These are phyloP conservation scores for Umbelopsis ramanniana DNA, from an alignment of 192 early-diverging fungal genomes.

Conservation along the genomic window DNA sequence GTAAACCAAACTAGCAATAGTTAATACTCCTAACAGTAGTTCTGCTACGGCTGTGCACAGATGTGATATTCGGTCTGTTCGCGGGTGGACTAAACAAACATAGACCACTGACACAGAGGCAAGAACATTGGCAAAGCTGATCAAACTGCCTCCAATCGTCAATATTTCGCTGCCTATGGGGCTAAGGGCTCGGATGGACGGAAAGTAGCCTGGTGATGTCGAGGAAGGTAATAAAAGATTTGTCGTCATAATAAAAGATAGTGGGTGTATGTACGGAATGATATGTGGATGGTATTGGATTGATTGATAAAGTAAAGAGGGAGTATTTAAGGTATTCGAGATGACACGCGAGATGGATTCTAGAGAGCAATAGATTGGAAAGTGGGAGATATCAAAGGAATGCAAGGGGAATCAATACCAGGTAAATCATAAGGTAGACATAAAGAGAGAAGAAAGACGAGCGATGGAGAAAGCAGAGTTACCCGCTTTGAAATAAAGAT, in stretches of 20 bases:
- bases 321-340: too few relatives aligned
- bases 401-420: background rate
- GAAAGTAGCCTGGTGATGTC: background rate
- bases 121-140: constrained; percentile 10
- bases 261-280: background rate
- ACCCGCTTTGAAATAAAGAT: background rate
- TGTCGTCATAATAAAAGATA: background rate
- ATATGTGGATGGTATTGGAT: background rate
- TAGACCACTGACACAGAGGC: background rate
- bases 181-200: background rate
- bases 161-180: background rate
- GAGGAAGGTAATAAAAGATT: background rate
- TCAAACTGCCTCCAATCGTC: constrained; percentile 13
- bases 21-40: background rate
- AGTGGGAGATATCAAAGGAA: background rate
- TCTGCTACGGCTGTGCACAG: constrained; percentile 10
- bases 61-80: background rate
- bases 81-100: background rate
- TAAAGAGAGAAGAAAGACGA: background rate
- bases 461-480: background rate
- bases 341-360: too few relatives aligned
- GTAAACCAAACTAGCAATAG: constrained; percentile 9
- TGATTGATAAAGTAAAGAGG: too few relatives aligned
- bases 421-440: constrained; percentile 4
- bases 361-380: too few relatives aligned